A percentile compares a stretch with the other conserved stretches of the same genome.
Evolutionary conservation across 2,329 filamentous ascomycete species (phyloP).

Genomic region (Stagonosporopsis chrysanthemi): DNA sequence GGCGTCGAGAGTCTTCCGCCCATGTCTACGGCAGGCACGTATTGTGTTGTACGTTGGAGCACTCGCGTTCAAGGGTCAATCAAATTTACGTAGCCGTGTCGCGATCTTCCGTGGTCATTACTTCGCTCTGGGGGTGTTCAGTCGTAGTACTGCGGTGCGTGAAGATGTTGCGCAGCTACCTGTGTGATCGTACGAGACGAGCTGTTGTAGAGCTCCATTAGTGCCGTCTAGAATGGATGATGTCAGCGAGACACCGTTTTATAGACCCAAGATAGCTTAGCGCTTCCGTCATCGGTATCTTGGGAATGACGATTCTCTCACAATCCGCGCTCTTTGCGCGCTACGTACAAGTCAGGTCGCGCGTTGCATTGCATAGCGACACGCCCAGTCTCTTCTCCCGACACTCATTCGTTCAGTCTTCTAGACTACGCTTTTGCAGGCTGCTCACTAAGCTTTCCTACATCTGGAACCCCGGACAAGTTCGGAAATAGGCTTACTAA

Average conservation of each 20-base stretch:
- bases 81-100: neutral
- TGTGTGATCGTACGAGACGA: constrained; percentile 19
- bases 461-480: constrained; percentile 12
- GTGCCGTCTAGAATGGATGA: constrained; percentile 28
- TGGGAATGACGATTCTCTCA: constrained; percentile 18
- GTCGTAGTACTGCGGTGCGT: neutral
- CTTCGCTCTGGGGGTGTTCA: neutral
- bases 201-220: constrained; percentile 13
- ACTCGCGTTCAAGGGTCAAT: neutral
- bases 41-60: neutral
- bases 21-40: constrained; percentile 41
- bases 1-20: constrained; percentile 57
- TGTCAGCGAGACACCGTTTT: constrained; percentile 29
- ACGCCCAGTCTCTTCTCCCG: neutral
- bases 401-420: constrained; percentile 18
- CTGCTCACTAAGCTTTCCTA: constrained; percentile 17
- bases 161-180: neutral
- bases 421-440: constrained; percentile 6
- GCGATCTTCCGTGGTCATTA: neutral
- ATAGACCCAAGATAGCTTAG: constrained; percentile 21
- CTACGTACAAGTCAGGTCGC: constrained; percentile 10
- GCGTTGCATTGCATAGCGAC: constrained; percentile 7
- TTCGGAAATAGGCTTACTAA: constrained; percentile 41
- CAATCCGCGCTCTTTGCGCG: constrained; percentile 13
- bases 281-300: constrained; percentile 33